Conservation (phyloP, 805 yeast genomes). For the Torulaspora quercuum region DNA sequence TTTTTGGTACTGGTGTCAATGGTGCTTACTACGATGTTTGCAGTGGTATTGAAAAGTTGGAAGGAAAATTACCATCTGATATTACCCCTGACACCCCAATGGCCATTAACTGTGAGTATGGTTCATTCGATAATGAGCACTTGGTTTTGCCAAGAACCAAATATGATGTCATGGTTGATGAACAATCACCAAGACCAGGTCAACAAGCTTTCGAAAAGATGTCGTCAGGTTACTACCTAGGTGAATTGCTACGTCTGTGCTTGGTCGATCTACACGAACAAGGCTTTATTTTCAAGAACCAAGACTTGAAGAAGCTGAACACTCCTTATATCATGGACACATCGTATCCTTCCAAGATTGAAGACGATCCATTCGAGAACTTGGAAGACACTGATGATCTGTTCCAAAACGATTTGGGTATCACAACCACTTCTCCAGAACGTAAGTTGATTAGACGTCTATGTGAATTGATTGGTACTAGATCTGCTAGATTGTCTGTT, state of each 20-base stretch:
- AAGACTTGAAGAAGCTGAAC: conserved; percentile 61
- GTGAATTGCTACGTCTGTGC: conserved; percentile 82
- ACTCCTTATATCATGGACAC: conserved; percentile 79
- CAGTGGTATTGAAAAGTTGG: conserved; percentile 72
- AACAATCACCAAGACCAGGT: conserved; percentile 89
- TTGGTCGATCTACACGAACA: conserved; percentile 66
- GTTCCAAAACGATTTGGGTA: conserved; percentile 55
- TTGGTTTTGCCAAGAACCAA: conserved; percentile 80
- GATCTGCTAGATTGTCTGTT: conserved; percentile 88
- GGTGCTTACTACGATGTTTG: conserved; percentile 90
- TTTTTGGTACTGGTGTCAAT: conserved; percentile 96
- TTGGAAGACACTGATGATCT: conserved; percentile 68
- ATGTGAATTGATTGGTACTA: conserved; percentile 83
- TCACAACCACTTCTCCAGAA: conserved; percentile 70
- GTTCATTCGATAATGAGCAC: conserved; percentile 94
- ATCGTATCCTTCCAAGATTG: conserved; percentile 80
- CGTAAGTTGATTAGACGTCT: conserved; percentile 76
- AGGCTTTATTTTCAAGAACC: conserved; percentile 64
- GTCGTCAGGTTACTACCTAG: conserved; percentile 95
- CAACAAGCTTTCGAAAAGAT: conserved; percentile 95
- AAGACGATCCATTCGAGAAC: conserved; percentile 85
- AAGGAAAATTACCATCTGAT: conserved; percentile 64
- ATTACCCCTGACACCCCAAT: conserved; percentile 62
- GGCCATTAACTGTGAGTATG: conserved; percentile 98
- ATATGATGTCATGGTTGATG: conserved; percentile 77